Conservation (phyloP, 768 basidiomycete genomes). For the Hypsizygus marmoreus region DNA sequence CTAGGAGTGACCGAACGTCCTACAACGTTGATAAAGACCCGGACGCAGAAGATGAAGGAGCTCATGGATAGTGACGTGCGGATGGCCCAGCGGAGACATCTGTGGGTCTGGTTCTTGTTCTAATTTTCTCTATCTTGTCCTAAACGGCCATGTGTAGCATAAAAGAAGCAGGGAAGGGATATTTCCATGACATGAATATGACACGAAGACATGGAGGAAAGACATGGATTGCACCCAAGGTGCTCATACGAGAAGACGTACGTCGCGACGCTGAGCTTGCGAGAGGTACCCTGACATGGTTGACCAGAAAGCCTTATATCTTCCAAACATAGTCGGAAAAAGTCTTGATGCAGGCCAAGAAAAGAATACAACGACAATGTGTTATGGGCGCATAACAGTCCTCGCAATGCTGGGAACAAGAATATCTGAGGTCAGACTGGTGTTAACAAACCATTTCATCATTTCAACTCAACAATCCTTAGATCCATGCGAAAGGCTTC, state of each 20-base stretch:
- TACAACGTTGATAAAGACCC: slow-evolving; percentile 55
- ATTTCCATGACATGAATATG: slow-evolving; percentile 83
- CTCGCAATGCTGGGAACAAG: slow-evolving; percentile 83
- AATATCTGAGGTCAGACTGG: slow-evolving; percentile 82
- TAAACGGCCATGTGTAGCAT: slow-evolving; percentile 42
- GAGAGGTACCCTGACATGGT: slow-evolving; percentile 2
- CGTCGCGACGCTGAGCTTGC: slow-evolving; percentile 27
- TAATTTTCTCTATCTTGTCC: not conserved
- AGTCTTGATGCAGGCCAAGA: slow-evolving; percentile 54
- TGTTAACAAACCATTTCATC: not conserved
- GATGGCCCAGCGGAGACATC: slow-evolving; percentile 68
- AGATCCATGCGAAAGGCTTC: slow-evolving; percentile 84
- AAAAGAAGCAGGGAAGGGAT: slow-evolving; percentile 70
- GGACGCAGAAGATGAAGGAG: slow-evolving; percentile 65
- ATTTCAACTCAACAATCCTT: slow-evolving; percentile 5
- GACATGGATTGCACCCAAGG: slow-evolving; percentile 89
- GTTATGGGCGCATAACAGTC: slow-evolving; percentile 74
- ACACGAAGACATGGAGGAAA: slow-evolving; percentile 87
- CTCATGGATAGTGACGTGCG: slow-evolving; percentile 71
- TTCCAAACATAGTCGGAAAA: slow-evolving; percentile 83
- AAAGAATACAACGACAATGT: slow-evolving; percentile 78
- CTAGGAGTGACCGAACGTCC: slow-evolving; percentile 78
- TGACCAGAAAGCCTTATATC: slow-evolving; percentile 83
- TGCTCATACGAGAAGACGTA: slow-evolving; percentile 89
- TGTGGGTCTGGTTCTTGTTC: slow-evolving; percentile 35